Base-by-base conservation (phyloP, 495 filamentous ascomycete species). In the Tuber brumale region DNA sequence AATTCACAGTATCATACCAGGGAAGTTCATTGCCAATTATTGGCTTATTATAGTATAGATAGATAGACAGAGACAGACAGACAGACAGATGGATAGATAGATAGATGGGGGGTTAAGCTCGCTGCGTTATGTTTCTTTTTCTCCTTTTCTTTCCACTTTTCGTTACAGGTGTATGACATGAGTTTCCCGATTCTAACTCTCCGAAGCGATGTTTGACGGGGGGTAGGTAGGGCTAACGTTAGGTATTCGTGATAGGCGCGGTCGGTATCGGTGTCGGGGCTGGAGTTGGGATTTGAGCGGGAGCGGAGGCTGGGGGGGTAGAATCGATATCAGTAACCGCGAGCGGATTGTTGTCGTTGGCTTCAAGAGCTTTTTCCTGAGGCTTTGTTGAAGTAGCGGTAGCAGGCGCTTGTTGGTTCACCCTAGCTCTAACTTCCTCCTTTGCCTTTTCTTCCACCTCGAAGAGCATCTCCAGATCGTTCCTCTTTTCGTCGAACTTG, bases 381-480 rank as follows among this genome's bases (percentile, higher is more conserved):
- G 78, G 66, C 44, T 44, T 72, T 80, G 66, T 73, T 66, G 43
- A 4, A 35, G 57, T 19, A 66, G 57, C 14, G 27, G 57, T 19
- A 35, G 57, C 57, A 66, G 41, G 46, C 70, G 66, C 48, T 76
- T 75, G 75, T 42, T 82, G 77, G 61, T 79, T 82, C 76, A 72
- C 75, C 75, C 76, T 82, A 2, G 73, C 71, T 45, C 71, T 82
- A 44, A 72, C 51, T 72, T 82, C 81, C 72, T 82, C 81, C 76
- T 77, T 77, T 19, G 74, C 51, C 70, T 81, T 81, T 69, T 81
- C 79, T 66, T 83, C 82, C 69, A 81, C 74, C 7, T 83, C 81
- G 37, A 81, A 80, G 10, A 83, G 69, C 79, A 83, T 83, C 71
- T 83, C 74, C 3, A 83, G 61, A 74, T 83, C 82, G 37, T 83